Evolutionary conservation across 1,284 basidiomycete species (phyloP), one percentile per base, ranked within the genome.

Genomic region (Microbotryum intermedium): DNA sequence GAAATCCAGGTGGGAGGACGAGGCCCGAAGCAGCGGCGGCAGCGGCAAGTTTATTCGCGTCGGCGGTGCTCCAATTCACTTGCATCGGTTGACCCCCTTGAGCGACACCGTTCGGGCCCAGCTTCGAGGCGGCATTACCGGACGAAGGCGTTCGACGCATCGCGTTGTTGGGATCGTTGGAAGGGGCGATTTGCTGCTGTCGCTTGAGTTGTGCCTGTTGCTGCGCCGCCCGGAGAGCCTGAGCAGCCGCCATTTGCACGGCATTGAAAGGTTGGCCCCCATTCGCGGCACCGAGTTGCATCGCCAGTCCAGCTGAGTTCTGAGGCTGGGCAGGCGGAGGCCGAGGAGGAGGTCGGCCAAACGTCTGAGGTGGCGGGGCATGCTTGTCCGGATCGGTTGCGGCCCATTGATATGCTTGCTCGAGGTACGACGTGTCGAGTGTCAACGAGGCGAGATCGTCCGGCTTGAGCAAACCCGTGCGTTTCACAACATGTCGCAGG

Each of bases 321-420:
- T 54, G 44, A 11, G 53, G 26, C 34, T 54, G 44, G 11, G 42
- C 16, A 1, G 60, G 51, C 21, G 61, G 57, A 16, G 61, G 66
- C 2, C 62, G 59, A 0, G 62, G 62, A 2, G 62, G 59, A 18
- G 64, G 65, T 3, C 66, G 61, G 29, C 66, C 70, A 43, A 66
- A 50, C 20, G 70, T 67, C 44, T 61, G 28, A 6, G 66, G 61
- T 5, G 64, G 58, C 4, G 61, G 65, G 11, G 62, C 55, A 23
- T 62, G 53, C 39, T 62, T 60, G 51, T 70, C 64, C 3, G 67
- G 68, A 34, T 68, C 68, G 4, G 49, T 46, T 48, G 64, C 49
- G 44, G 60, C 64, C 61, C 62, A 70, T 8, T 50, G 53, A 54
- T 65, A 60, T 39, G 69, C 69, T 23, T 69, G 66, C 20, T 70